Conservation (phyloP, 2,329 filamentous ascomycete genomes). For the Fusarium denticulatum region DNA sequence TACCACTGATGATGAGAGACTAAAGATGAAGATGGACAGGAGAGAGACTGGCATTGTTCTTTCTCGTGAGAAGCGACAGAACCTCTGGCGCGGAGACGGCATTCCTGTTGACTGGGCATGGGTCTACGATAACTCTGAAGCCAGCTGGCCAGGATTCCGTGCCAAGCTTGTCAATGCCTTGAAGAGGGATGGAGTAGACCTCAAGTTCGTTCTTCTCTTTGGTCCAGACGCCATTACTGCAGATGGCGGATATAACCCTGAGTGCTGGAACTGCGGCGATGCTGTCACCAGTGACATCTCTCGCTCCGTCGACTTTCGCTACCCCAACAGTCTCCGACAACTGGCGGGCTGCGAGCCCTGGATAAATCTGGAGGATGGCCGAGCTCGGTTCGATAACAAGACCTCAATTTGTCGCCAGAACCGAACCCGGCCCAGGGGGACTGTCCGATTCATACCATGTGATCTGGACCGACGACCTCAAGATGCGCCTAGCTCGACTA, state of each 20-base stretch:
- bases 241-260: slow-evolving; percentile 9
- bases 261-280: slow-evolving; percentile 39
- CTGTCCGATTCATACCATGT: slow-evolving; percentile 32
- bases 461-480: not conserved
- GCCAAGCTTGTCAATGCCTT: slow-evolving; percentile 3
- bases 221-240: slow-evolving; percentile 40
- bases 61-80: slow-evolving; percentile 30
- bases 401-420: slow-evolving; percentile 27
- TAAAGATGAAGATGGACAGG: slow-evolving; percentile 36
- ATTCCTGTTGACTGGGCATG: slow-evolving; percentile 39
- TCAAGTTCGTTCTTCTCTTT: slow-evolving; percentile 40
- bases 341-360: slow-evolving; percentile 33
- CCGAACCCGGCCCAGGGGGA: slow-evolving; percentile 18
- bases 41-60: slow-evolving; percentile 27
- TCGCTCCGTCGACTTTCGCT: slow-evolving; percentile 41
- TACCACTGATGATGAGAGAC: slow-evolving; percentile 36
- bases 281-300: slow-evolving; percentile 41
- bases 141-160: slow-evolving; percentile 27
- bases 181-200: slow-evolving; percentile 7
- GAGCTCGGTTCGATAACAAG: not conserved
- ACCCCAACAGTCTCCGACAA: slow-evolving; percentile 36
- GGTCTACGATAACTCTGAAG: slow-evolving; percentile 36
- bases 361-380: slow-evolving; percentile 16
- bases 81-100: slow-evolving; percentile 39
- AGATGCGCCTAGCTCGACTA: slow-evolving; percentile 38